Percentiles rank a stretch among this genome's conserved stretches.
Evolutionary conservation across 164 flowering plant species (phyloP).

Genomic region (Vitis labrusca): DNA sequence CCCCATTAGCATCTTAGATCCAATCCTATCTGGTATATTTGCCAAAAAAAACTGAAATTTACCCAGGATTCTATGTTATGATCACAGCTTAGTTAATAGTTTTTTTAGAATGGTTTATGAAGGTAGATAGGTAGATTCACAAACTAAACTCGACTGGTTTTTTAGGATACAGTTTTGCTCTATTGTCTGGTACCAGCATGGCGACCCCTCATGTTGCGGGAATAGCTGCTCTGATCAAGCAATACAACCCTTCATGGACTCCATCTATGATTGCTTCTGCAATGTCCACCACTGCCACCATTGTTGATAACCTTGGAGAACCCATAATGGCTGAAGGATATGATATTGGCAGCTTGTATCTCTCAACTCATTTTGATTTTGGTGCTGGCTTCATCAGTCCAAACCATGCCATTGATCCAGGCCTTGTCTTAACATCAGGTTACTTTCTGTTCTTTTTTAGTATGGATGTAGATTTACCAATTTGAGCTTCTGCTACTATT

Average conservation of each 20-base stretch:
- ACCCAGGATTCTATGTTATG: no score
- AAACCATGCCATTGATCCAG: constrained; percentile 67
- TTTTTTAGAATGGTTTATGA: no score
- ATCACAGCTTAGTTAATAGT: no score
- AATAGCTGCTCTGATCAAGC: constrained; percentile 84
- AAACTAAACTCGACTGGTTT: not conserved
- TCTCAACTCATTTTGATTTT: constrained; percentile 66
- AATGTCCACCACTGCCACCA: constrained; percentile 74
- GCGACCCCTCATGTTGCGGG: constrained; percentile 93
- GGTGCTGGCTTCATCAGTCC: constrained; percentile 82
- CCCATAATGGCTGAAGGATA: constrained; percentile 72
- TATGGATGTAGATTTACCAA: not conserved
- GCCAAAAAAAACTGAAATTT: no score
- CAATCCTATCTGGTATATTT: constrained; percentile 54
- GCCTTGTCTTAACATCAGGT: constrained; percentile 71
- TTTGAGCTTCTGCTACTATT: not conserved
- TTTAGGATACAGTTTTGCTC: constrained; percentile 66
- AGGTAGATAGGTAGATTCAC: no score
- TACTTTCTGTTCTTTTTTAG: not conserved
- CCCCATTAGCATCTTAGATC: constrained; percentile 64
- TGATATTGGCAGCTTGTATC: constrained; percentile 35
- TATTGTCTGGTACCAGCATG: constrained; percentile 95
- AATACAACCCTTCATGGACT: constrained; percentile 73
- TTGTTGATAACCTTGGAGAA: constrained; percentile 58
- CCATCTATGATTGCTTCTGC: constrained; percentile 96